Conservation (phyloP, 106 monocot species). For the Xerophyta viscosa region DNA sequence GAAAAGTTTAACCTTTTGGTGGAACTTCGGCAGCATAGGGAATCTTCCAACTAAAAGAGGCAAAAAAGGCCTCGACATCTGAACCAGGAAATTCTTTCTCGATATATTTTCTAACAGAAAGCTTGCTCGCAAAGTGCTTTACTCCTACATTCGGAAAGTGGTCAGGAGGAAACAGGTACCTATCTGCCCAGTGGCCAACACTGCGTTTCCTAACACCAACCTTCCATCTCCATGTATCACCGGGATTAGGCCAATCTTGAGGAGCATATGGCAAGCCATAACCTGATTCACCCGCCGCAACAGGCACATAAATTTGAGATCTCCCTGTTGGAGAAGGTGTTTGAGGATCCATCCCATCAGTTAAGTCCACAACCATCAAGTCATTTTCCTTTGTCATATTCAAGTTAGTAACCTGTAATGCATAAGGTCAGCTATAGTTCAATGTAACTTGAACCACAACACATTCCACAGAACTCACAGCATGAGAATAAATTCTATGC, state of each 20-base stretch:
- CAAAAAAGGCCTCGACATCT: constrained; percentile 53
- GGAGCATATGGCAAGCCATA: constrained; percentile 83
- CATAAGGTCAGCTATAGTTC: too few relatives aligned
- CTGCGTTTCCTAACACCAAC: constrained; percentile 42
- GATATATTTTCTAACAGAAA: constrained; percentile 36
- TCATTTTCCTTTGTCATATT: constrained; percentile 2
- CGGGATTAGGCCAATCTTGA: constrained; percentile 59
- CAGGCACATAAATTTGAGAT: constrained; percentile 29
- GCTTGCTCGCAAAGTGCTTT: constrained; percentile 31
- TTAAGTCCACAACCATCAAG: constrained; percentile 13
- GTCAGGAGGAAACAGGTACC: constrained; percentile 43
- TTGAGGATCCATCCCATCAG: constrained; percentile 10
- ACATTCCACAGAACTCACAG: too few relatives aligned
- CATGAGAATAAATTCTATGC: too few relatives aligned
- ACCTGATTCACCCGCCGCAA: constrained; percentile 43
- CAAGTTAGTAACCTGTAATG: not conserved
- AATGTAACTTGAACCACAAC: too few relatives aligned
- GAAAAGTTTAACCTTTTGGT: constrained; percentile 13
- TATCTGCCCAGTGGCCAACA: constrained; percentile 58
- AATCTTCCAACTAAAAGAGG: constrained; percentile 60
- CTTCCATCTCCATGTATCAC: constrained; percentile 79
- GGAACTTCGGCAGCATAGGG: constrained; percentile 12
- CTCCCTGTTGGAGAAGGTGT: constrained; percentile 1
- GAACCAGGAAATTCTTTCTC: constrained; percentile 36
- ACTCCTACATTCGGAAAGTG: constrained; percentile 4